A percentile compares a stretch with the other conserved stretches of the same genome.
Evolutionary conservation across 257 asterid species (phyloP).

Genomic region (Rhazya stricta): DNA sequence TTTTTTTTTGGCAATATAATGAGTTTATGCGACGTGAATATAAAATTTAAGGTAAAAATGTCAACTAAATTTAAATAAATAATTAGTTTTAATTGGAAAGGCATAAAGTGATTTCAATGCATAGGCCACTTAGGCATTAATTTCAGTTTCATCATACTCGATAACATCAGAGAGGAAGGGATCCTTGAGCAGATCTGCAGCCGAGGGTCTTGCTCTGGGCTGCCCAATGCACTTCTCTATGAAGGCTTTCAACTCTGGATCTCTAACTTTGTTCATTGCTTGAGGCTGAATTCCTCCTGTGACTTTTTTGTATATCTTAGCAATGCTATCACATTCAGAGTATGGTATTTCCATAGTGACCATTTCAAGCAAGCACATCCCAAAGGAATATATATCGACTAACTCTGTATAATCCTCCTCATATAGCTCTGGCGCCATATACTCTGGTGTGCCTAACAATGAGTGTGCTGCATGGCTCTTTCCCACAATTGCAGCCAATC

Average conservation of each 20-base stretch:
- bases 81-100: no score
- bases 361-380: constrained; percentile 86
- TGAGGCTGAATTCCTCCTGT: constrained; percentile 55
- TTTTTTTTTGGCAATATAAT: no score
- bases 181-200: constrained; percentile 57
- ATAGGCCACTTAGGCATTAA: neutral
- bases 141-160: constrained; percentile 28
- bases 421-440: constrained; percentile 77
- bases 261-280: constrained; percentile 62
- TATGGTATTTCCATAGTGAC: constrained; percentile 65
- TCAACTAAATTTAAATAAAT: no score
- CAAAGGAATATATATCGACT: constrained; percentile 65
- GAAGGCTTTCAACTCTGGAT: constrained; percentile 45
- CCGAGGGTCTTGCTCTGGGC: constrained; percentile 63
- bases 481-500: constrained; percentile 62
- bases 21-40: no score
- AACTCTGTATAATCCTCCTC: constrained; percentile 64
- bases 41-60: no score
- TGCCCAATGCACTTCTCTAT: constrained; percentile 74
- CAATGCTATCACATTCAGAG: constrained; percentile 59
- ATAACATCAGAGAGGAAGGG: constrained; percentile 51
- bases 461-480: constrained; percentile 57
- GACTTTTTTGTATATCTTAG: constrained; percentile 63
- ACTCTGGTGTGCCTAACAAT: constrained; percentile 73
- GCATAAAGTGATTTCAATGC: neutral